Base-by-base conservation (phyloP, 768 basidiomycete genomes). In the Mycena indigotica region DNA sequence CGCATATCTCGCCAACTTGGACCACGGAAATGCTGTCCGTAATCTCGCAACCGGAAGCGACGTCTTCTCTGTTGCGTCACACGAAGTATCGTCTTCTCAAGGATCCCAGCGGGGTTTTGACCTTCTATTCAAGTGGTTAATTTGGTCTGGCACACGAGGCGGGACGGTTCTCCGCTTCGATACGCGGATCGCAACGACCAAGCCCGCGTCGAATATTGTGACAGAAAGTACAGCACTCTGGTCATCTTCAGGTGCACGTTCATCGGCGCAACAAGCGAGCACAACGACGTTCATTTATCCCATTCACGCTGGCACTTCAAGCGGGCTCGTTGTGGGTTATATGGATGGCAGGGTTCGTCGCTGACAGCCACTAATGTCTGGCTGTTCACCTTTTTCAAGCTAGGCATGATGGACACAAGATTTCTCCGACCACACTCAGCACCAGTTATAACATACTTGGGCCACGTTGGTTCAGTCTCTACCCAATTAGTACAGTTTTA, bases 231-330 rank as follows among this genome's bases (percentile, higher is more conserved):
- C 45, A 25, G n/a, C 52, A 38, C 17, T 32, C 4, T 39, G 44
- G 23, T 17, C 3, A 12, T 3, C 23, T 6, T 23, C 41, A 51
- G 44, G 19, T 41, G 53, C 24, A 55, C 65, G 28, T 63, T 65
- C 44, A 69, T 67, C 66, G 69, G 69, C 49, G 56, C 54, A 25
- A 8, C 8, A 8, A 8, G 32, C 32, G 17, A 67, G 67, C 58
- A 67, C 67, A 10, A 59, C 58, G 48, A 61, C 52, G n/a, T 67
- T 66, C 40, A 65, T 71, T 28, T 58, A 56, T 19, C 57, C 61
- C 13, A 50, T 49, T 16, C 45, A 39, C 55, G 65, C 55, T 39
- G 69, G 68, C 35, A 70, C 69, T 12, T 48, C 53, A 24, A n/a
- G n/a, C n/a, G n/a, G n/a, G n/a, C 61, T 73, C 23, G 67, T 73